Base-by-base conservation (phyloP, 805 yeast genomes). In the Yamadazyma scolyti region DNA sequence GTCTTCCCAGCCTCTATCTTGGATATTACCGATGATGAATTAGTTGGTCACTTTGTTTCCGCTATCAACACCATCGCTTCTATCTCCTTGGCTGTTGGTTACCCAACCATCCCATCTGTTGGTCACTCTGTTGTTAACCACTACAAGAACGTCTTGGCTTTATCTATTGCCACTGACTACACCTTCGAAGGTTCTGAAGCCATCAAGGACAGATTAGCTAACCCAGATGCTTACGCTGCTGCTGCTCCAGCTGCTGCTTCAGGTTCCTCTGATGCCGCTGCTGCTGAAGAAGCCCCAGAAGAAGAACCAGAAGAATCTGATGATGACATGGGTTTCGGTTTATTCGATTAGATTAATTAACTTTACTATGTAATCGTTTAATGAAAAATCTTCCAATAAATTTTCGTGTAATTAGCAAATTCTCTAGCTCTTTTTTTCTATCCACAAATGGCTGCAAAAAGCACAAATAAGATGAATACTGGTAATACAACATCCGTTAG, bases 161-260 rank as follows among this genome's bases (percentile, higher is more conserved):
- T 93, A 62, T 94, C 98, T 50, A 77, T 93, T 73, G 98, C 96
- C 64, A 81, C 97, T 63, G 96, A 93, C 70, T 93, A 89, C 86
- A 84, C 96, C 64, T 93, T 82, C 77, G 97, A 94, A 75, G 97
- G 96, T 71, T 85, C 96, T 54, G 99, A 89, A 79, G 89, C 90
- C 53, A 82, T 93, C 77, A 87, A 87, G 84, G 99, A 93, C 84
- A 86, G 97, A 77, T 77, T 93, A 61, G 97, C 96, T 70, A 90
- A 93, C 94, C 99, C 99, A 70, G 97, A 93, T 49, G 96, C 96
- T 70, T 93, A 90, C 75, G 98, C 97, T 65, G 82, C 97, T 61
- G 94, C 96, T 73, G 97, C 97, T 60, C 96, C 97, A 58, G 96
- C 73, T 66, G 96, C 96, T 58, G 82, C 83, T 63, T 86, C 94